Evolutionary conservation across 139 green algal species (phyloP), one percentile per base, ranked within the genome.

Genomic region (Chlorella sorokiniana): DNA sequence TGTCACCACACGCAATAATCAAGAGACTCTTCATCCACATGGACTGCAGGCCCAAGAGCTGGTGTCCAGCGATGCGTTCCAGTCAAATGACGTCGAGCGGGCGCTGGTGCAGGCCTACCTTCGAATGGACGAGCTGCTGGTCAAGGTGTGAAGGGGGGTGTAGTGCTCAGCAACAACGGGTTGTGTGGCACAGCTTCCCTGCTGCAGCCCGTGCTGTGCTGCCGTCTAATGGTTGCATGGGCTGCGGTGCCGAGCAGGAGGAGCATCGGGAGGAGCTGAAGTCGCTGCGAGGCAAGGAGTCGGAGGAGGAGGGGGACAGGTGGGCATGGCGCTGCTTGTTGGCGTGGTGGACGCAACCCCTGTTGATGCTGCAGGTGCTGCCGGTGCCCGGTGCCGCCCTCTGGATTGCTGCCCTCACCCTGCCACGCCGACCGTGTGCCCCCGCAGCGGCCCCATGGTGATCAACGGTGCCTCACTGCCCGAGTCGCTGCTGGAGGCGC

Each of bases 91-190:
- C 54, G 38, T 86, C 25, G 56, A 70, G 38, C n/a, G 68, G 3
- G 89, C 89, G 3, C 78, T 92, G 59, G 31, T 20, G 29, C 31
- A 90, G 33, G 78, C 75, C 22, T 92, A 81, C 27, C 83, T 92
- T 3, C 48, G 44, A n/a, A 86, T 92, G 75, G 89, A 92, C 40
- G 77, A 88, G 29, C 63, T 89, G 33, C 41, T 92, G 65, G 63
- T 80, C 27, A 79, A 79, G 73, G 73, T 67, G 71, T 5, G 33
- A 1, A 23, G 4, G 27, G 1, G 23, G 27, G 38, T 1, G 40
- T 23, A 18, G 3, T 16, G 63, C 35, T 29, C 4, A 1, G 52
- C 9, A 22, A 22, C 52, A 22, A 22, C 52, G 10, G 52, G 20
- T 18, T 3, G 3, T 18, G 52, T 3, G 52, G 7, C 10, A 22